Percentiles rank a stretch among this genome's conserved stretches.
phyloP scores from a whole-genome alignment of 495 filamentous ascomycete species.

The Parmelia sp. region DNA sequence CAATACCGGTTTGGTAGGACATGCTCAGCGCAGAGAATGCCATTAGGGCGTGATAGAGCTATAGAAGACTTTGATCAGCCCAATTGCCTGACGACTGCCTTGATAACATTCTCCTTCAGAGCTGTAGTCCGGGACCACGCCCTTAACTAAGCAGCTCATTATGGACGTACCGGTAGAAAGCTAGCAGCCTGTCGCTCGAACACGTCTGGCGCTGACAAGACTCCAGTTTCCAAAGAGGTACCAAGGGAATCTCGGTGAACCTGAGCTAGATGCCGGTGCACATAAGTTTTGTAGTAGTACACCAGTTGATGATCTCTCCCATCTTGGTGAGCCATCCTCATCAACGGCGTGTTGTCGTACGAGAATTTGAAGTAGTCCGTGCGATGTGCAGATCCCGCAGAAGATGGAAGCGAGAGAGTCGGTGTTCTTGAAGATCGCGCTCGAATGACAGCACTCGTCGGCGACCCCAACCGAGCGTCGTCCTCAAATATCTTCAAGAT shows the following conservation, averaged over 20 bases:
- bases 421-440: slow-evolving; percentile 13
- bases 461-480: slow-evolving; percentile 29
- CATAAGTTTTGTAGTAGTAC: slow-evolving; percentile 23
- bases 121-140: not conserved
- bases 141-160: not conserved
- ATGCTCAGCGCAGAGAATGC: slow-evolving; percentile 52
- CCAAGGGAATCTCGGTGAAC: slow-evolving; percentile 25
- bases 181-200: slow-evolving; percentile 42
- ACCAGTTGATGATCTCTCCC: slow-evolving; percentile 22
- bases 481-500: slow-evolving; percentile 41
- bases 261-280: slow-evolving; percentile 25
- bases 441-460: slow-evolving; percentile 3
- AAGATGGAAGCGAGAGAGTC: slow-evolving; percentile 12
- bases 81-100: not conserved
- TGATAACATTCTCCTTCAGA: not conserved
- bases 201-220: slow-evolving; percentile 34
- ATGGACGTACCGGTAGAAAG: slow-evolving; percentile 45
- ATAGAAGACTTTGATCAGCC: slow-evolving; percentile 17
- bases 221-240: slow-evolving; percentile 22
- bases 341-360: slow-evolving; percentile 22
- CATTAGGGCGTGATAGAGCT: slow-evolving; percentile 59
- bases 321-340: slow-evolving; percentile 20
- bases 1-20: slow-evolving; percentile 40
- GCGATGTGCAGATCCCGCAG: slow-evolving; percentile 9
- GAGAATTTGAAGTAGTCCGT: slow-evolving; percentile 19